Evolutionary conservation across 768 basidiomycete genomes (phyloP).

Genomic region (Sporobolomyces pararoseus): DNA sequence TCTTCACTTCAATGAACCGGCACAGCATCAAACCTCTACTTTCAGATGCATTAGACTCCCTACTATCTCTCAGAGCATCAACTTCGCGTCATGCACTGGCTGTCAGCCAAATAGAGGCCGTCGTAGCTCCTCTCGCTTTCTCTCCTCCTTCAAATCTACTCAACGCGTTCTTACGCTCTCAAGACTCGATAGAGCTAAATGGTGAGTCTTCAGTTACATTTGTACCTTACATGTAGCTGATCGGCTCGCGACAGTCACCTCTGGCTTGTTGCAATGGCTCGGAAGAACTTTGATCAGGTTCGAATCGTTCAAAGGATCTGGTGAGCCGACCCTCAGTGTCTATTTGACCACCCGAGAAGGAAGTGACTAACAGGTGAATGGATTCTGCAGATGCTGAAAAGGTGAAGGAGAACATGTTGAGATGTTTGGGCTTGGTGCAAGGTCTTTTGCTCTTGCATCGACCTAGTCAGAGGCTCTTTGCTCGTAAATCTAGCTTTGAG

Average conservation of each 20-base stretch:
- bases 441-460: conserved; percentile 68
- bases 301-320: background rate
- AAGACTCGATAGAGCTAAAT: conserved; percentile 29
- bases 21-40: background rate
- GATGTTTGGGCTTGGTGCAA: conserved; percentile 64
- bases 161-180: conserved; percentile 22
- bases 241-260: conserved; percentile 3
- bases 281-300: conserved; percentile 12
- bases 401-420: conserved; percentile 7
- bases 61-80: conserved; percentile 12
- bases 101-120: conserved; percentile 10
- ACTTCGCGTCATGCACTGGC: background rate
- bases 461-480: conserved; percentile 65
- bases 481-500: conserved; percentile 65
- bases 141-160: background rate
- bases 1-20: background rate
- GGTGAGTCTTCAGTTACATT: background rate
- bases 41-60: background rate
- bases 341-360: background rate
- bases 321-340: background rate
- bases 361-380: background rate
- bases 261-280: conserved; percentile 32
- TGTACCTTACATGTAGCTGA: background rate
- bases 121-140: conserved; percentile 26
- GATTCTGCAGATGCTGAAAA: background rate